These are phyloP conservation scores for Brachypodium distachyon DNA, from an alignment of 202 grass and related monocot species.

Conservation along the genomic window DNA sequence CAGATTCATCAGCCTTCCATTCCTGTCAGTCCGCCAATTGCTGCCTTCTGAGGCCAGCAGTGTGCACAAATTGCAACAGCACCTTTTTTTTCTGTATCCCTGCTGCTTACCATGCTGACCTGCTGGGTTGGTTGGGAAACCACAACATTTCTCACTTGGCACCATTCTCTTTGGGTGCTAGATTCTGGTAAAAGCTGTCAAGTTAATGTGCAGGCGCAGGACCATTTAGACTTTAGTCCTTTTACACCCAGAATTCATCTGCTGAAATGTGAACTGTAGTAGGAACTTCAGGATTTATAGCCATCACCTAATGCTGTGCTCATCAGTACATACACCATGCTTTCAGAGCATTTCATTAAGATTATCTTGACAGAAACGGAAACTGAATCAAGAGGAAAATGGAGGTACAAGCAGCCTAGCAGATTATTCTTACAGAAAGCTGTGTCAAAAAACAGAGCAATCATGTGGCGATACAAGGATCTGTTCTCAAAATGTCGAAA, in stretches of 20 bases:
- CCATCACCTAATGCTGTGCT: too few species aligned
- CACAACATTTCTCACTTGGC: conserved; percentile 16
- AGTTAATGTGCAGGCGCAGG: not conserved
- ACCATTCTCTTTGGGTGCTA: not conserved
- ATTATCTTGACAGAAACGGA: too few species aligned
- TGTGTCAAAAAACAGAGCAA: not conserved
- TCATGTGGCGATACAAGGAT: conserved; percentile 42
- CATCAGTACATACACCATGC: too few species aligned
- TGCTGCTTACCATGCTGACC: not conserved
- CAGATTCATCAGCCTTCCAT: conserved; percentile 33
- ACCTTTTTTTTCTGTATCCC: not conserved
- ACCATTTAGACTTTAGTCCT: not conserved
- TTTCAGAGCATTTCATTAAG: too few species aligned
- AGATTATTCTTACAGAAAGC: not conserved
- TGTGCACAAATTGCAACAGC: conserved; percentile 8
- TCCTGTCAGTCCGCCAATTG: conserved; percentile 7
- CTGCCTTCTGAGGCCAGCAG: conserved; percentile 8
- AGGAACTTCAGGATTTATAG: too few species aligned
- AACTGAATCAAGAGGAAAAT: too few species aligned
- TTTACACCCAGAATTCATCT: not conserved
- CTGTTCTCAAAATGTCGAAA: conserved; percentile 62
- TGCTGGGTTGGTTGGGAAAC: conserved; percentile 12
- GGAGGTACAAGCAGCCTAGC: too few species aligned
- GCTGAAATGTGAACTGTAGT: too few species aligned
- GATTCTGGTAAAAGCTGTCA: conserved; percentile 28